These are phyloP conservation scores for Macadamia integrifolia DNA, from an alignment of 164 flowering plant genomes.

Conservation along the genomic window DNA sequence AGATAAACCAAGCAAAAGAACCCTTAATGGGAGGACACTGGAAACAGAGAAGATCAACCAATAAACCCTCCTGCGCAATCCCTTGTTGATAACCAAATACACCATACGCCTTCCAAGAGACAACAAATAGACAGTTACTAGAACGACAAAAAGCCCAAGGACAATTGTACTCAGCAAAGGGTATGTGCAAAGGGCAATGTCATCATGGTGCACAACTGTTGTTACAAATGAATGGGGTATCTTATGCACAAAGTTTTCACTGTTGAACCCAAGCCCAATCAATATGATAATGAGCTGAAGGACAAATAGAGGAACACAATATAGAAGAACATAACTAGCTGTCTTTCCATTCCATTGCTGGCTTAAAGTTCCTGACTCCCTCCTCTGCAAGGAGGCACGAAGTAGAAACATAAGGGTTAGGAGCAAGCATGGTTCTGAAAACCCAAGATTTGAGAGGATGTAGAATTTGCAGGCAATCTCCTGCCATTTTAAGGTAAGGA, in stretches of 20 bases:
- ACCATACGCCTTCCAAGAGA: constrained; percentile 73
- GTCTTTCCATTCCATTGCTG: constrained; percentile 74
- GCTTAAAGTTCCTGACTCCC: constrained; percentile 56
- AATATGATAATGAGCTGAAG: constrained; percentile 64
- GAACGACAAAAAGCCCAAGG: constrained; percentile 58
- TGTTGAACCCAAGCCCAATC: constrained; percentile 49
- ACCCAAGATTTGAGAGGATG: constrained; percentile 83
- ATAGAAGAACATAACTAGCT: constrained; percentile 52
- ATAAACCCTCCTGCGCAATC: constrained; percentile 74
- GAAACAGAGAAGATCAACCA: constrained; percentile 60
- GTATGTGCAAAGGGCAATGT: constrained; percentile 65
- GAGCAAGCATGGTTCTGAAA: constrained; percentile 92
- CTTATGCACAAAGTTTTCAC: constrained; percentile 17
- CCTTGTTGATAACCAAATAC: constrained; percentile 74
- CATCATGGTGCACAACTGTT: constrained; percentile 18
- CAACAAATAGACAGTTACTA: constrained; percentile 55
- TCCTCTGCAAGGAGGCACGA: constrained; percentile 68
- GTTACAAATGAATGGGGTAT: constrained; percentile 63
- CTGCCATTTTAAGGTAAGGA: constrained; percentile 63
- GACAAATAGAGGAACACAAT: constrained; percentile 64
- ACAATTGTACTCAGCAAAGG: constrained; percentile 76
- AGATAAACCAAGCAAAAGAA: constrained; percentile 77
- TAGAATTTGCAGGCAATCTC: constrained; percentile 75
- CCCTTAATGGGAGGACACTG: constrained; percentile 69
- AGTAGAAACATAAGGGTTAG: constrained; percentile 74